phyloP scores from a whole-genome alignment of 257 asterid species.

The Capsicum pubescens region DNA sequence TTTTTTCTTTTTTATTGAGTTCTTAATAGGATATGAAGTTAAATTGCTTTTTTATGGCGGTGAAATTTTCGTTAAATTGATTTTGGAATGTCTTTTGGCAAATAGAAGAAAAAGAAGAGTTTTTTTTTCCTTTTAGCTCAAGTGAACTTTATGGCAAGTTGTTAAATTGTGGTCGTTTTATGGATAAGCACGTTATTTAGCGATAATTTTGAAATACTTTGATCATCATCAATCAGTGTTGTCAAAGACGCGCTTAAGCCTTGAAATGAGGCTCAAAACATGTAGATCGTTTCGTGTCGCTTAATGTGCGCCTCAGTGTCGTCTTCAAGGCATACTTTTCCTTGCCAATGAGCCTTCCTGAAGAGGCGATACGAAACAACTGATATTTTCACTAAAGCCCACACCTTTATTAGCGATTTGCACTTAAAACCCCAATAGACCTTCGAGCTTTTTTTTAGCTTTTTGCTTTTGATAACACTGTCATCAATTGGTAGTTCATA shows the following conservation, averaged over 20 bases:
- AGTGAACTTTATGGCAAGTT: not conserved
- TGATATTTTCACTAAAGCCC: too few species aligned
- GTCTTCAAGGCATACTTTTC: too few species aligned
- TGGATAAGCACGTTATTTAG: not conserved
- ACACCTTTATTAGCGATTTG: too few species aligned
- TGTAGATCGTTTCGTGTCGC: too few species aligned
- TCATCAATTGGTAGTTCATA: not conserved
- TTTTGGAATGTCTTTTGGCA: not conserved
- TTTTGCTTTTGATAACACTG: too few species aligned
- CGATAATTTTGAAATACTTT: not conserved
- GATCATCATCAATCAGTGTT: not conserved
- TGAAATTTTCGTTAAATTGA: not conserved
- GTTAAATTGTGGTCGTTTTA: not conserved
- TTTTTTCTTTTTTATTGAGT: not conserved
- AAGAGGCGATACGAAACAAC: too few species aligned
- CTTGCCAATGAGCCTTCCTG: too few species aligned
- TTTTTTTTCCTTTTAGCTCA: not conserved
- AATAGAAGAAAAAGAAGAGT: not conserved
- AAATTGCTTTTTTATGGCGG: conserved; percentile 16
- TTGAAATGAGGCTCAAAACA: too few species aligned
- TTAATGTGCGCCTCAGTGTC: too few species aligned
- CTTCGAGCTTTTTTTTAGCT: too few species aligned
- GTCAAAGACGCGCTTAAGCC: too few species aligned
- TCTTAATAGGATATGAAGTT: not conserved
- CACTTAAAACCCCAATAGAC: too few species aligned